Base-by-base conservation (phyloP, 164 flowering plant species). In the Nymphaea thermarum region DNA sequence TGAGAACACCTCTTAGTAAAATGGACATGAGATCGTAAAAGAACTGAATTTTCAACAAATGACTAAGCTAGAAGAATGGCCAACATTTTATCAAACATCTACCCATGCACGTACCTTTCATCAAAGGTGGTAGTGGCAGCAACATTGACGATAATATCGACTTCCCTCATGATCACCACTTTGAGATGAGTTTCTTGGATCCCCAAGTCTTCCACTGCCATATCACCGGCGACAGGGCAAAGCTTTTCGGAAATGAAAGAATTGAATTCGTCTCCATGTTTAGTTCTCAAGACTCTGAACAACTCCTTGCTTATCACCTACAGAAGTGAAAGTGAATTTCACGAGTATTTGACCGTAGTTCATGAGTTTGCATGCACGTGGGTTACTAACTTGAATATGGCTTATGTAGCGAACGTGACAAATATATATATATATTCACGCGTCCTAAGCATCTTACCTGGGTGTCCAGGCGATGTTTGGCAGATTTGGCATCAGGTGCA, bases 121-220 rank as follows among this genome's bases (percentile, higher is more conserved):
- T 83, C 84, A 75, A 88, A 88, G 59, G 79, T 78, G 61, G 85
- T 82, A 0, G 86, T 82, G 17, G 94, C 94, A 75, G 94, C 94
- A 43, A 77, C 67, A 67, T 86, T 85, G 11, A 84, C 70, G 11
- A 88, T 73, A 10, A 80, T 17, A 7, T 86, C 83, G 4, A 85
- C 60, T 63, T 86, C 81, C 16, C 60, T 67, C 68, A 72, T 73
- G 73, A 86, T 68, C 45, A 79, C 80, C 60, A 80, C 80, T 65
- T 43, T 75, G 73, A 88, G 60, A 14, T 63, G 43, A 5, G 79
- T 65, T 61, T 81, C 83, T 44, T 76, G 44, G 6, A 86, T n/a
- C 8, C 87, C 89, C 74, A 86, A 68, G 70, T 80, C 70, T 16
- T 78, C 82, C 57, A 3, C 43, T 45, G 82, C 42, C 16, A 84